phyloP scores from a whole-genome alignment of 805 yeast species.

The Candida boleticola region DNA sequence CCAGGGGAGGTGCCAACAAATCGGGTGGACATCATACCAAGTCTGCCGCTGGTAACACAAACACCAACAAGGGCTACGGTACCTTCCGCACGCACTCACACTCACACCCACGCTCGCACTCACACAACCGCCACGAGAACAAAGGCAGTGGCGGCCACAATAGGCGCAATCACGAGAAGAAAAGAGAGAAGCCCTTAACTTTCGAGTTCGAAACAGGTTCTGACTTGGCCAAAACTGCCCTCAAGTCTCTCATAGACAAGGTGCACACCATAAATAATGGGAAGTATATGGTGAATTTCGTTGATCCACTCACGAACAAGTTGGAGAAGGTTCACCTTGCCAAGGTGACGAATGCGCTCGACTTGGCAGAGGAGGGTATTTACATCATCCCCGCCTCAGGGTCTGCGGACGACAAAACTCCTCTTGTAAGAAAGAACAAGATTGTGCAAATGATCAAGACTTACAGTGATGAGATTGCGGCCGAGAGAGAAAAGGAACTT shows the following conservation, averaged over 20 bases:
- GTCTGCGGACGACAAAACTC: slow-evolving; percentile 17
- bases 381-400: slow-evolving; percentile 13
- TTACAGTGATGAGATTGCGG: slow-evolving; percentile 32
- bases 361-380: slow-evolving; percentile 25
- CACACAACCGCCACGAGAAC: neutral
- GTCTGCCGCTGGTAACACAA: too few species aligned
- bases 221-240: slow-evolving; percentile 25
- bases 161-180: neutral
- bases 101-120: neutral
- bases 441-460: slow-evolving; percentile 31
- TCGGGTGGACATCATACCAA: too few species aligned
- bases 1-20: neutral
- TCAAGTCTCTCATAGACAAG: slow-evolving; percentile 21
- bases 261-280: slow-evolving; percentile 15
- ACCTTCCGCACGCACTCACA: neutral
- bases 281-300: slow-evolving; percentile 23
- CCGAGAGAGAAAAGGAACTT: slow-evolving; percentile 26
- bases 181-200: neutral
- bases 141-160: too few species aligned
- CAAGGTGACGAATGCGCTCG: slow-evolving; percentile 30
- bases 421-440: slow-evolving; percentile 26
- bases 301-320: slow-evolving; percentile 23
- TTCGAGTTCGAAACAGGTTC: slow-evolving; percentile 25
- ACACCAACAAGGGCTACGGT: neutral
- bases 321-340: slow-evolving; percentile 22